Evolutionary conservation across 164 flowering plant species (phyloP).

Genomic region (Vitis amurensis): DNA sequence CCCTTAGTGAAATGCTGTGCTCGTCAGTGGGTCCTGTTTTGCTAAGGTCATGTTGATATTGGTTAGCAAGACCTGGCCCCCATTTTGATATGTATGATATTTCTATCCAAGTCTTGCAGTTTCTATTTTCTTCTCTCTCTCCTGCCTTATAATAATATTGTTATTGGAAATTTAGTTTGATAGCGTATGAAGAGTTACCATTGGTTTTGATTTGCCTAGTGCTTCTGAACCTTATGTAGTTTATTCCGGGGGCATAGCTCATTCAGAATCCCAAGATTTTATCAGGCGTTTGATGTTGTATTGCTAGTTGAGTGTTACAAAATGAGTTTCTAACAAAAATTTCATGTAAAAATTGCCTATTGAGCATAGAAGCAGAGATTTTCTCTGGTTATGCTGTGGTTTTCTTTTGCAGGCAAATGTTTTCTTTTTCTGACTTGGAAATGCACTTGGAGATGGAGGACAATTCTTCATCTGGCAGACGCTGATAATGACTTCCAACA

Average conservation of each 20-base stretch:
- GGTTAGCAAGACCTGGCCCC: conserved; percentile 7
- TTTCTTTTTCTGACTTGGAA: too few relatives aligned
- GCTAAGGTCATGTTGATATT: conserved; percentile 80
- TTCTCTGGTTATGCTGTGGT: neutral
- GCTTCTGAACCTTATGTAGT: conserved; percentile 23
- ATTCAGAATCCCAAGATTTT: conserved; percentile 16
- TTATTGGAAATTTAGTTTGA: conserved; percentile 43
- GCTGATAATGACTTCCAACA: too few relatives aligned
- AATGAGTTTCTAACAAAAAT: conserved; percentile 6
- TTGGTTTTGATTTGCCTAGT: conserved; percentile 19
- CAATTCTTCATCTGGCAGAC: neutral
- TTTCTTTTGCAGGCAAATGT: neutral
- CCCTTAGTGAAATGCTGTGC: conserved; percentile 82
- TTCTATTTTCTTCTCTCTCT: conserved; percentile 13
- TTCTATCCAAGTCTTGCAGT: conserved; percentile 16
- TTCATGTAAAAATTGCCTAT: neutral
- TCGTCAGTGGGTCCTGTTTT: conserved; percentile 78
- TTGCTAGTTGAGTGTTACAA: conserved; percentile 20
- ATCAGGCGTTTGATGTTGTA: conserved; percentile 26
- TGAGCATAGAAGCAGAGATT: neutral
- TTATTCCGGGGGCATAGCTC: conserved; percentile 20
- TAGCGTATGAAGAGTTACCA: conserved; percentile 43
- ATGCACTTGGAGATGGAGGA: too few relatives aligned
- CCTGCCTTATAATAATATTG: conserved; percentile 9
- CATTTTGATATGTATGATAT: conserved; percentile 47